Evolutionary conservation across 192 early-diverging fungal species (phyloP).

Genomic region (Mortierella hygrophila): DNA sequence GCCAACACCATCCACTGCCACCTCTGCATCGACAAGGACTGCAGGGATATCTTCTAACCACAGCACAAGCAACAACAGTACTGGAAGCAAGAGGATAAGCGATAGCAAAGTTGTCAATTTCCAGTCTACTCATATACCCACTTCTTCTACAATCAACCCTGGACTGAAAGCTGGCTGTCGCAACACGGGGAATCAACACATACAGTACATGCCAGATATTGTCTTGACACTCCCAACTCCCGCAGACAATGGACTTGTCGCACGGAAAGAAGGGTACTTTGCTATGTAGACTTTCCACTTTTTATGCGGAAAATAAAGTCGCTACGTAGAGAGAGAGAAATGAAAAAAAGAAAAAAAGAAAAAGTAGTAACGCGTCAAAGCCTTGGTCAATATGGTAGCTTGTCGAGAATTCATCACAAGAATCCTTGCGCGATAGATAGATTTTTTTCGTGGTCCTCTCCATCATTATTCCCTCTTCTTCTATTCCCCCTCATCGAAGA

Average conservation of each 20-base stretch:
- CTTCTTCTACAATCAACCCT: background rate
- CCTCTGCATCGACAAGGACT: background rate
- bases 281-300: conserved; percentile 8
- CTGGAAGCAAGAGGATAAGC: background rate
- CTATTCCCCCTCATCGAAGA: too few species aligned
- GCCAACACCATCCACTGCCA: background rate
- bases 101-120: background rate
- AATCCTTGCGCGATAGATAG: too few species aligned
- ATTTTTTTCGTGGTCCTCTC: too few species aligned
- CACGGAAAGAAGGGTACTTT: conserved; percentile 24
- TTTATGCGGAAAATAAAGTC: too few species aligned
- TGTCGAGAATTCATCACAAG: too few species aligned
- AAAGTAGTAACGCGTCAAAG: too few species aligned
- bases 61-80: background rate
- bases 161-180: background rate
- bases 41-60: background rate
- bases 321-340: too few species aligned
- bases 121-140: background rate
- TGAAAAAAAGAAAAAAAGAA: too few species aligned
- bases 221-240: conserved; percentile 40
- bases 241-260: conserved; percentile 14
- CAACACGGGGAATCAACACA: background rate
- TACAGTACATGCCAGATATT: conserved; percentile 38
- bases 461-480: too few species aligned
- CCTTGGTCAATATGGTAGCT: too few species aligned